Percentiles rank a stretch among this genome's conserved stretches.
These are phyloP conservation scores for Lachancea cidri DNA, from an alignment of 805 yeast genomes.

Conservation along the genomic window DNA sequence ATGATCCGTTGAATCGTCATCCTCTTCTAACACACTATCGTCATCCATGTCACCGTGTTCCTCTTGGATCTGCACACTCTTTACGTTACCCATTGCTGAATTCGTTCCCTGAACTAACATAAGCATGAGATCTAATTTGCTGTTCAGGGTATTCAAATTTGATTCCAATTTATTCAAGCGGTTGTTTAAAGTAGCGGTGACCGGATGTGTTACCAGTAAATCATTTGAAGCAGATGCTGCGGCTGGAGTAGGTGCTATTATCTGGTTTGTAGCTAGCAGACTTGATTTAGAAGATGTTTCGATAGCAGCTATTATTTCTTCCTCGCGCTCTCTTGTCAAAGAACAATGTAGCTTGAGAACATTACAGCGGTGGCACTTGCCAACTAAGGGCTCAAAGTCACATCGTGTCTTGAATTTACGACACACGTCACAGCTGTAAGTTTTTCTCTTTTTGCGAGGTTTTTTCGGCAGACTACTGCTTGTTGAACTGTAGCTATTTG, in stretches of 20 bases:
- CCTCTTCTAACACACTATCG: not conserved
- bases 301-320: slow-evolving; percentile 22
- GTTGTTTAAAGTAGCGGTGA: slow-evolving; percentile 11
- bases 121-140: slow-evolving; percentile 21
- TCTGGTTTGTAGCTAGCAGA: not conserved
- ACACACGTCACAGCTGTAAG: slow-evolving; percentile 46
- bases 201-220: slow-evolving; percentile 4
- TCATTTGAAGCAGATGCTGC: not conserved
- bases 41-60: not conserved
- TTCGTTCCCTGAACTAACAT: slow-evolving; percentile 18
- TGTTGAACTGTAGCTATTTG: slow-evolving; percentile 2
- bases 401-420: slow-evolving; percentile 55
- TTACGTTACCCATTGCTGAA: slow-evolving; percentile 8
- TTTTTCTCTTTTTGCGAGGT: slow-evolving; percentile 36
- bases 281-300: slow-evolving; percentile 15
- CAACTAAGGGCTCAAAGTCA: slow-evolving; percentile 40
- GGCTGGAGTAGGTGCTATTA: not conserved
- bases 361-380: slow-evolving; percentile 49
- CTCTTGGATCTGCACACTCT: not conserved
- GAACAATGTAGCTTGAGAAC: slow-evolving; percentile 46
- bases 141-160: slow-evolving; percentile 18
- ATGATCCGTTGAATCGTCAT: slow-evolving; percentile 2
- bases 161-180: slow-evolving; percentile 25
- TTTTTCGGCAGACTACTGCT: slow-evolving; percentile 9
- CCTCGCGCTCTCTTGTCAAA: slow-evolving; percentile 32